Conservation (phyloP, 2,329 filamentous ascomycete species). For the Leptographium galeiforme region DNA sequence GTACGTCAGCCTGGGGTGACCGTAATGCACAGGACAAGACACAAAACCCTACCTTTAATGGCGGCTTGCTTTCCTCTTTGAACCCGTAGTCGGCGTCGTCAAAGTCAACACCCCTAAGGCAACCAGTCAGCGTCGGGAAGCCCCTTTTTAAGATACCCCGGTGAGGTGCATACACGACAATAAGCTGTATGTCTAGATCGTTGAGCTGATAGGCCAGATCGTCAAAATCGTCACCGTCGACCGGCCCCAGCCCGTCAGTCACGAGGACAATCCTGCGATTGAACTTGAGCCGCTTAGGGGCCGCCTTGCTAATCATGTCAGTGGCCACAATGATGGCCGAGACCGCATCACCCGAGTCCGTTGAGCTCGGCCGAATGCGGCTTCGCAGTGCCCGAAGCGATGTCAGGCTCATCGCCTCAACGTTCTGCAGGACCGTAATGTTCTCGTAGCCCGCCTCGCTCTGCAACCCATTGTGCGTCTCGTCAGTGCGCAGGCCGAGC, state of each 20-base stretch:
- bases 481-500: constrained; percentile 69
- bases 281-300: constrained; percentile 73
- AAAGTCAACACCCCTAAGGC: constrained; percentile 73
- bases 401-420: constrained; percentile 47
- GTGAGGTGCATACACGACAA: constrained; percentile 56
- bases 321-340: constrained; percentile 79
- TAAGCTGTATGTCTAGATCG: constrained; percentile 61
- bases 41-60: constrained; percentile 41
- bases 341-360: constrained; percentile 64
- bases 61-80: constrained; percentile 78
- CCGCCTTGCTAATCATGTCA: constrained; percentile 61
- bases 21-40: background rate
- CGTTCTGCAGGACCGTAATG: constrained; percentile 65
- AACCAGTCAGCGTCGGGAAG: background rate
- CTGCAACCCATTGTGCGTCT: constrained; percentile 51
- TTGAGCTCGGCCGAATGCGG: constrained; percentile 53
- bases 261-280: constrained; percentile 69
- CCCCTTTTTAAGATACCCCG: too few species aligned
- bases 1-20: background rate
- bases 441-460: constrained; percentile 65
- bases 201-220: constrained; percentile 64
- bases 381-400: constrained; percentile 52
- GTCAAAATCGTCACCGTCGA: constrained; percentile 59
- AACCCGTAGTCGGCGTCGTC: constrained; percentile 81
- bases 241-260: constrained; percentile 63